These are phyloP conservation scores for Diaporthe citriasiana DNA, from an alignment of 2,329 filamentous ascomycete species.

Conservation along the genomic window DNA sequence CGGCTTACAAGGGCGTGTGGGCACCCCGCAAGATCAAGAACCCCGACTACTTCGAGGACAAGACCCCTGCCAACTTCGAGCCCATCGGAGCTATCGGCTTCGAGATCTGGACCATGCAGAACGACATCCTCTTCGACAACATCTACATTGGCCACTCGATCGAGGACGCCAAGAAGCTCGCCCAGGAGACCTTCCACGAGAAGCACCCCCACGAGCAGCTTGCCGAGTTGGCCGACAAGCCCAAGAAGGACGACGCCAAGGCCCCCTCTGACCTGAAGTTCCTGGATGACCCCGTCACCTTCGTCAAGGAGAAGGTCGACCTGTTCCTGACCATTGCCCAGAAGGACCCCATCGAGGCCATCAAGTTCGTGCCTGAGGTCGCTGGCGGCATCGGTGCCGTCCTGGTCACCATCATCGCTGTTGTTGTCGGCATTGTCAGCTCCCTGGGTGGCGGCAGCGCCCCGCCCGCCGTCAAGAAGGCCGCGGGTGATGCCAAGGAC, in stretches of 20 bases:
- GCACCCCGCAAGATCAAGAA: conserved; percentile 96
- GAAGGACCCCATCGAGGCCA: conserved; percentile 84
- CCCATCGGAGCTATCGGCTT: conserved; percentile 99
- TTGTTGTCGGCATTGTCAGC: conserved; percentile 77
- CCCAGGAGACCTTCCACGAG: conserved; percentile 88
- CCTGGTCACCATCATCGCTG: conserved; percentile 76
- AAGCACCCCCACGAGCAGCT: conserved; percentile 89
- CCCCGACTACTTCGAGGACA: conserved; percentile 97
- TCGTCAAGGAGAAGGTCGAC: conserved; percentile 92
- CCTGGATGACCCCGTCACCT: conserved; percentile 89
- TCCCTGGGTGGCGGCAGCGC: conserved; percentile 68
- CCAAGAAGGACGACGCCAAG: conserved; percentile 77
- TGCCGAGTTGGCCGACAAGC: conserved; percentile 83
- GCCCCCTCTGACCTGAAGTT: conserved; percentile 86
- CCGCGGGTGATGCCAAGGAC: conserved; percentile 73
- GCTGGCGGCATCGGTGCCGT: conserved; percentile 83
- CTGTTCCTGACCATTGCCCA: conserved; percentile 89
- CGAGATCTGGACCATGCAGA: conserved; percentile 99
- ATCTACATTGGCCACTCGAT: conserved; percentile 99
- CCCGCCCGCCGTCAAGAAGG: conserved; percentile 81
- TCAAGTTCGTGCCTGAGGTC: conserved; percentile 93
- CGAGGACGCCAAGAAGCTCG: conserved; percentile 90
- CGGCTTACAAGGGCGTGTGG: conserved; percentile 97
- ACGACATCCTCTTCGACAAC: conserved; percentile 98
- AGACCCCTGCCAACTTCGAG: conserved; percentile 96